phyloP scores from a whole-genome alignment of 2,329 filamentous ascomycete genomes.

The Macrophomina tecta region DNA sequence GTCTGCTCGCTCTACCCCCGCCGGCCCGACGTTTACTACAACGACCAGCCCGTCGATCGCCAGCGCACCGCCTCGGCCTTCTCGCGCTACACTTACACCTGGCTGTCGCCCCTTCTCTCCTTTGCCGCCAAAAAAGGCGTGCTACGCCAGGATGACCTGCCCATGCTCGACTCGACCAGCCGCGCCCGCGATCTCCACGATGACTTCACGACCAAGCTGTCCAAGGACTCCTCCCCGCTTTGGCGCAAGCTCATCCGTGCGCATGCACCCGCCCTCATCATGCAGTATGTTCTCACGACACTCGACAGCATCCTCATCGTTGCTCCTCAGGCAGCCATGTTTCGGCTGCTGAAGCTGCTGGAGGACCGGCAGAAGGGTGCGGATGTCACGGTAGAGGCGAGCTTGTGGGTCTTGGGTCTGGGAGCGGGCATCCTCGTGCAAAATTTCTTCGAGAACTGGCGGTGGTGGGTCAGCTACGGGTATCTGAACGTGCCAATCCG shows the following conservation, averaged over 20 bases:
- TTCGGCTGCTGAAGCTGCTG: conserved; percentile 68
- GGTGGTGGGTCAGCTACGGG: conserved; percentile 67
- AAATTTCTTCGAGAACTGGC: conserved; percentile 41
- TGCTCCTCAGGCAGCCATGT: conserved; percentile 72
- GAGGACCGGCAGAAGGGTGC: conserved; percentile 59
- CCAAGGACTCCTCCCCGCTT: conserved; percentile 50
- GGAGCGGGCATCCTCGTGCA: conserved; percentile 57
- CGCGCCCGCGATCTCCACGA: conserved; percentile 30
- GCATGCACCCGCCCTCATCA: conserved; percentile 61
- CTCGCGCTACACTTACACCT: conserved; percentile 69
- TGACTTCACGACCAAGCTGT: conserved; percentile 7
- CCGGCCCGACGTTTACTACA: conserved; percentile 13
- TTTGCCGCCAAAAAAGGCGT: conserved; percentile 20
- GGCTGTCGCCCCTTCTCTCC: conserved; percentile 63
- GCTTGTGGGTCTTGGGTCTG: conserved; percentile 72
- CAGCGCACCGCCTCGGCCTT: conserved; percentile 67
- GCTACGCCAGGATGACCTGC: conserved; percentile 27
- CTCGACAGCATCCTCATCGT: conserved; percentile 66
- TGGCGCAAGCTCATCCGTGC: conserved; percentile 66
- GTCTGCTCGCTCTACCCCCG: conserved; percentile 19
- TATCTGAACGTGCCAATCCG: conserved; percentile 70
- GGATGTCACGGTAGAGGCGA: conserved; percentile 60
- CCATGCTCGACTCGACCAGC: conserved; percentile 24
- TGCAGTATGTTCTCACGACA: conserved; percentile 66
- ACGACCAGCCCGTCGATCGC: conserved; percentile 59